These are phyloP conservation scores for Cercophora samala DNA, from an alignment of 495 filamentous ascomycete species.

Conservation along the genomic window DNA sequence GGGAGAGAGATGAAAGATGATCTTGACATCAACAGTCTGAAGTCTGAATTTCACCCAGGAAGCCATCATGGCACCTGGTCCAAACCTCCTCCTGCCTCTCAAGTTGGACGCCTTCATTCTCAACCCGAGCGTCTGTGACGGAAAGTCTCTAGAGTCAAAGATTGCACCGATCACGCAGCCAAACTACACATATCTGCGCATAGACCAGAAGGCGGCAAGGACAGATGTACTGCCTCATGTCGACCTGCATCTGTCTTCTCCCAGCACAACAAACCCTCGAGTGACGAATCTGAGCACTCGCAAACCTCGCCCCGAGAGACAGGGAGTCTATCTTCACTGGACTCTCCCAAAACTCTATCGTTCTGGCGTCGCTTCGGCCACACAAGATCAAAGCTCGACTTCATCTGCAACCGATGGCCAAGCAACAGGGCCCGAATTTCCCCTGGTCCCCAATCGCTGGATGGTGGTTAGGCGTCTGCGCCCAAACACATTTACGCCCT, in stretches of 20 bases:
- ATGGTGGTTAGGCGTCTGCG: constrained; percentile 39
- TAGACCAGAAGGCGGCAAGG: constrained; percentile 22
- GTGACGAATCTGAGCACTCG: constrained; percentile 41
- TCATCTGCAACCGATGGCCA: too few species aligned
- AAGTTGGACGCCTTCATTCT: constrained; percentile 9
- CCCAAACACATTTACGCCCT: constrained; percentile 12
- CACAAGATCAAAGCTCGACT: too few species aligned
- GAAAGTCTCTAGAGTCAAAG: constrained; percentile 9
- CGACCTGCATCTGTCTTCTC: constrained; percentile 43
- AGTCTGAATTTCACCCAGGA: too few species aligned
- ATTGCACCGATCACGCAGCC: constrained; percentile 45
- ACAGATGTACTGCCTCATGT: constrained; percentile 42
- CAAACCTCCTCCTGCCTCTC: constrained; percentile 22
- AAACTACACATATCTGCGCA: too few species aligned
- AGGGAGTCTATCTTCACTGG: constrained; percentile 56
- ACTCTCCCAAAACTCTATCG: constrained; percentile 47
- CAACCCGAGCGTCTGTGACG: constrained; percentile 10
- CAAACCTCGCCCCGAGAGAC: constrained; percentile 25
- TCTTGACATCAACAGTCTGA: too few species aligned
- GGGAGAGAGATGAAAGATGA: too few species aligned
- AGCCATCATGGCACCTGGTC: too few species aligned
- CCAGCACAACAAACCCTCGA: constrained; percentile 40
- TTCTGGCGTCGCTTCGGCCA: constrained; percentile 23
- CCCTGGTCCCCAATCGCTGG: constrained; percentile 39
- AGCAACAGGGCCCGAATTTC: constrained; percentile 38